A percentile compares a stretch with the other conserved stretches of the same genome.
These are phyloP conservation scores for Alternaria dauci DNA, from an alignment of 2,329 filamentous ascomycete species.

Conservation along the genomic window DNA sequence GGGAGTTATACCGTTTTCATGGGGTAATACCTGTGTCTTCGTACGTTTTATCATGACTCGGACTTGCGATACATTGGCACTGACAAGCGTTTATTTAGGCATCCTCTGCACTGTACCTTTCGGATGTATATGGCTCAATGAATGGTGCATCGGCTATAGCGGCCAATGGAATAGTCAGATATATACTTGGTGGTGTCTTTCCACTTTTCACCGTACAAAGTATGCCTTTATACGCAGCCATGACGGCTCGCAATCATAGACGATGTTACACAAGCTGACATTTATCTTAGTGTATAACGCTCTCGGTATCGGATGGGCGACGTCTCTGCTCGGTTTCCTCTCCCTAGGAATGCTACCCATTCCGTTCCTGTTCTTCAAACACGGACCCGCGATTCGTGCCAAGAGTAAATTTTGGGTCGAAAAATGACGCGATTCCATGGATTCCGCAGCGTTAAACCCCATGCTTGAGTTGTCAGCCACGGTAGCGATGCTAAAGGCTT, in stretches of 20 bases:
- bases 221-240: conserved; percentile 14
- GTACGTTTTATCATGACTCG: conserved; percentile 50
- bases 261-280: not conserved
- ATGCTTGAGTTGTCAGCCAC: too few species aligned
- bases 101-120: conserved; percentile 40
- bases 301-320: conserved; percentile 52
- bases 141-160: conserved; percentile 50
- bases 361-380: conserved; percentile 41
- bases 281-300: conserved; percentile 37
- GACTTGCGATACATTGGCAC: not conserved
- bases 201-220: conserved; percentile 52
- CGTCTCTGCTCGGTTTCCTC: conserved; percentile 52
- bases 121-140: conserved; percentile 44
- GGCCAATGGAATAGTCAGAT: conserved; percentile 51
- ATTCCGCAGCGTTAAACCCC: not conserved
- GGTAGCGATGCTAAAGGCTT: too few species aligned
- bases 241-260: not conserved
- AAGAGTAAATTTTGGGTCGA: conserved; percentile 33
- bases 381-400: conserved; percentile 33
- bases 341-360: conserved; percentile 46
- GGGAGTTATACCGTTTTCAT: conserved; percentile 65
- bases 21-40: conserved; percentile 69
- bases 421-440: not conserved
- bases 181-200: conserved; percentile 47
- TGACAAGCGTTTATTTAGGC: conserved; percentile 18